Conservation (phyloP, 2,329 filamentous ascomycete genomes). For the Albophoma yamanashiensis region DNA sequence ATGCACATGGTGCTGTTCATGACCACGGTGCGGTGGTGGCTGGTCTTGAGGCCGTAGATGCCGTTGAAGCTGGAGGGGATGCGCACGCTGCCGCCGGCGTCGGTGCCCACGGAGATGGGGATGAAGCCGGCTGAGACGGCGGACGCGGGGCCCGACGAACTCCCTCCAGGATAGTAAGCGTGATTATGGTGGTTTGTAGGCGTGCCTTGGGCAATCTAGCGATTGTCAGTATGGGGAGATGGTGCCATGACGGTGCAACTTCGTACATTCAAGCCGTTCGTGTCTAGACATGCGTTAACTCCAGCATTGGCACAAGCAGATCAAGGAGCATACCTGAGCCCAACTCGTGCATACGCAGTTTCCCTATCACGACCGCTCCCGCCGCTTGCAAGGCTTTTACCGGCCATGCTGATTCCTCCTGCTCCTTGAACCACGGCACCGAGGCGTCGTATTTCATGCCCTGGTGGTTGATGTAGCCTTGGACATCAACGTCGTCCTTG, state of each 20-base stretch:
- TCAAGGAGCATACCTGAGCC: constrained; percentile 44
- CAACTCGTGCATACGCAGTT: constrained; percentile 71
- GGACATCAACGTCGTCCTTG: constrained; percentile 69
- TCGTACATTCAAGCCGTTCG: constrained; percentile 66
- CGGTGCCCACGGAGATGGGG: constrained; percentile 65
- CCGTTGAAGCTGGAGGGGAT: constrained; percentile 69
- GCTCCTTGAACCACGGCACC: constrained; percentile 36
- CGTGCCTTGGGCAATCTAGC: constrained; percentile 53
- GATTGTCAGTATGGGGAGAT: constrained; percentile 22
- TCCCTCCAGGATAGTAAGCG: constrained; percentile 70
- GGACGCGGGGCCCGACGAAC: constrained; percentile 67
- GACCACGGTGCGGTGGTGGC: constrained; percentile 56
- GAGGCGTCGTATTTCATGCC: constrained; percentile 53
- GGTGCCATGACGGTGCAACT: not conserved
- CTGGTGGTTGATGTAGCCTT: constrained; percentile 57
- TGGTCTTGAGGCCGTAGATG: constrained; percentile 71
- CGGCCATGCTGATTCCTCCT: constrained; percentile 55
- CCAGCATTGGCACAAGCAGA: not conserved
- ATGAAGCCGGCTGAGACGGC: constrained; percentile 59
- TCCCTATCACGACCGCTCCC: constrained; percentile 66
- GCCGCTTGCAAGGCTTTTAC: constrained; percentile 60
- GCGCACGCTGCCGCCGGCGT: constrained; percentile 66
- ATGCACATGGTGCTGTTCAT: constrained; percentile 48
- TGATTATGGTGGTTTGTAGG: constrained; percentile 69
- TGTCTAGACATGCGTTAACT: constrained; percentile 35